Percentiles rank a stretch among this genome's conserved stretches.
Conservation (phyloP, 345 rosid genomes). For the Eucalyptus sp. region DNA sequence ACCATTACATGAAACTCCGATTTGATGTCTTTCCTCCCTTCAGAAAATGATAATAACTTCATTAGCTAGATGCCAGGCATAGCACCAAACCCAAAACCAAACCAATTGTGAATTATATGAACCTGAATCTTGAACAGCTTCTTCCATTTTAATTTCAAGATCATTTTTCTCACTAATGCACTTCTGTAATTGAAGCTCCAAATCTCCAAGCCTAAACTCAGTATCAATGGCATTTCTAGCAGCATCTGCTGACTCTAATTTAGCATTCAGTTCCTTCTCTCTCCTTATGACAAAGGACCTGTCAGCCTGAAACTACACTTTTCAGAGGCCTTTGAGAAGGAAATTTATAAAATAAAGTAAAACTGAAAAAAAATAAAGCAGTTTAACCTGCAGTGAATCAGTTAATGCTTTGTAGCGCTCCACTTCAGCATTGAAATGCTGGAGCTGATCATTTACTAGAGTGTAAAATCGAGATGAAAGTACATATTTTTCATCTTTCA, state of each 20-base stretch:
- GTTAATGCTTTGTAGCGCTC: constrained; percentile 54
- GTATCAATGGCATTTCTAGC: constrained; percentile 35
- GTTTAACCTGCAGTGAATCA: constrained; percentile 63
- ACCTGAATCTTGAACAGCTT: constrained; percentile 83
- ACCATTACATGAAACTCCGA: constrained; percentile 82
- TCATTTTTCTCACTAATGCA: constrained; percentile 79
- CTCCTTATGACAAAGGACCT: constrained; percentile 59
- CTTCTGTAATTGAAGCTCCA: constrained; percentile 64
- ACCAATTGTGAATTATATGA: neutral
- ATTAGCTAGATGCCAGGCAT: neutral
- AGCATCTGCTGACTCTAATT: constrained; percentile 56
- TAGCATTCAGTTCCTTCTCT: constrained; percentile 65
- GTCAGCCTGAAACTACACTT: constrained; percentile 52
- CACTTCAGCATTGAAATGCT: constrained; percentile 65
- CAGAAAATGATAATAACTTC: neutral
- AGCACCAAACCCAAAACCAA: neutral
- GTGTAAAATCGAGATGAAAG: constrained; percentile 51
- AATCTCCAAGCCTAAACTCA: constrained; percentile 53
- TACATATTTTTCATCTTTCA: constrained; percentile 75
- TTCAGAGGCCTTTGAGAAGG: constrained; percentile 3
- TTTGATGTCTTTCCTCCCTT: constrained; percentile 88
- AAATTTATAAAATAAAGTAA: constrained; percentile 1
- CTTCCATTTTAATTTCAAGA: constrained; percentile 76
- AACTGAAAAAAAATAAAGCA: constrained; percentile 5
- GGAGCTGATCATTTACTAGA: constrained; percentile 71